Conservation (phyloP, 148 eudicot genomes). For the Silene latifolia region DNA sequence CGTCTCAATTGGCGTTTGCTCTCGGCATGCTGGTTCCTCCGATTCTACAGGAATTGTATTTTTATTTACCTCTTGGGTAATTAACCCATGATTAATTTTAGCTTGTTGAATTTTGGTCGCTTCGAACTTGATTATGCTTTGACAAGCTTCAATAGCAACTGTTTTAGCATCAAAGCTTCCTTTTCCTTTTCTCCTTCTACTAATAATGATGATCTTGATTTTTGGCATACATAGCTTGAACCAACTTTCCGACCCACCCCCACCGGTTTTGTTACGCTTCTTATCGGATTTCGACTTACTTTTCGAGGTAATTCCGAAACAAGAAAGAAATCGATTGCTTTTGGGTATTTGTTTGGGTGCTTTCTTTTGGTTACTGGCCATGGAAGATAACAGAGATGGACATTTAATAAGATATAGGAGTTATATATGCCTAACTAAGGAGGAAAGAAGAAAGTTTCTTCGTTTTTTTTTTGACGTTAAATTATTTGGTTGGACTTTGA, state of each 20-base stretch:
- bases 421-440: neutral
- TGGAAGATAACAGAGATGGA: neutral
- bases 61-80: constrained; percentile 11
- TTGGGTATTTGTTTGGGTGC: constrained; percentile 7
- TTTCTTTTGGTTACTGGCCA: constrained; percentile 18
- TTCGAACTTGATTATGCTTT: constrained; percentile 20
- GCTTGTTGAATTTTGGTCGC: constrained; percentile 15
- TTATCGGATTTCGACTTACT: neutral
- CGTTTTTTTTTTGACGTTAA: no score
- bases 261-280: constrained; percentile 3
- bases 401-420: neutral
- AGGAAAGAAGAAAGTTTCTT: no score
- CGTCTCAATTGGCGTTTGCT: neutral
- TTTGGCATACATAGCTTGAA: constrained; percentile 22
- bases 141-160: neutral
- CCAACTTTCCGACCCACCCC: neutral
- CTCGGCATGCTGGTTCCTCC: neutral
- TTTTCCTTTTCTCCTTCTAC: constrained; percentile 1
- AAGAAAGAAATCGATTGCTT: constrained; percentile 3
- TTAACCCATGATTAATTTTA: neutral
- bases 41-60: neutral
- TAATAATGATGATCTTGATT: neutral
- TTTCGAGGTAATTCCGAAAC: constrained; percentile 20
- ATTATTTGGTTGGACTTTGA: constrained; percentile 29
- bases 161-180: constrained; percentile 15